A percentile compares a stretch with the other conserved stretches of the same genome.
Evolutionary conservation across 2,329 filamentous ascomycete genomes (phyloP).

Genomic region (Venturia pyrina): DNA sequence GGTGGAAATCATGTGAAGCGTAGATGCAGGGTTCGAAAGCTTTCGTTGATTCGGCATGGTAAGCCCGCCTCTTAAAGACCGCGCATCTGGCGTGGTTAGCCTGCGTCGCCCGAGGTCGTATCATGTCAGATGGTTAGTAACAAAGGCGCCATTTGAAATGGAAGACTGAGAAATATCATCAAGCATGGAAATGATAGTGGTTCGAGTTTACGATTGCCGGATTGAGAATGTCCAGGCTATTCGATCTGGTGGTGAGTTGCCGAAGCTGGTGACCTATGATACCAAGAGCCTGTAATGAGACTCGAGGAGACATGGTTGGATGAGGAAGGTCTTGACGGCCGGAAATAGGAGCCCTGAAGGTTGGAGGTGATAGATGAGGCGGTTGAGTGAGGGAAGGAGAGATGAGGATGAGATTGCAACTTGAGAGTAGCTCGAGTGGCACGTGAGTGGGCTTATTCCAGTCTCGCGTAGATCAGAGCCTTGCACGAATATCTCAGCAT

Average conservation of each 20-base stretch:
- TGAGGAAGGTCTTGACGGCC: not conserved
- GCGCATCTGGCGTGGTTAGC: not conserved
- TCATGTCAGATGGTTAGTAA: not conserved
- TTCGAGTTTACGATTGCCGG: not conserved
- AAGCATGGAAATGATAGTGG: not conserved
- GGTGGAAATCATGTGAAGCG: not conserved
- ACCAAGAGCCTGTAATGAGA: not conserved
- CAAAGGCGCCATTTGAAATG: not conserved
- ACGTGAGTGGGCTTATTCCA: too few species aligned
- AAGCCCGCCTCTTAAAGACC: too few species aligned
- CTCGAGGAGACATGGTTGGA: not conserved
- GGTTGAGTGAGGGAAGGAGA: not conserved
- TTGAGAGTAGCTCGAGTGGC: too few species aligned
- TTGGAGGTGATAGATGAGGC: not conserved
- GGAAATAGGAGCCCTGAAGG: not conserved
- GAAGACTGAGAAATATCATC: not conserved
- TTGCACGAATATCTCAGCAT: too few species aligned
- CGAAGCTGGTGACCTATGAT: not conserved
- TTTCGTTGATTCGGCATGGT: too few species aligned
- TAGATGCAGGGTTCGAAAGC: not conserved
- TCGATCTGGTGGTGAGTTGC: not conserved
- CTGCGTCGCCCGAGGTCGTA: not conserved
- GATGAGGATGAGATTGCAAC: too few species aligned
- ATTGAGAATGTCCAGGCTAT: not conserved
- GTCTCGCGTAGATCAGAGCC: too few species aligned